Conservation (phyloP, 2,329 filamentous ascomycete species). For the Colletotrichum musicola region DNA sequence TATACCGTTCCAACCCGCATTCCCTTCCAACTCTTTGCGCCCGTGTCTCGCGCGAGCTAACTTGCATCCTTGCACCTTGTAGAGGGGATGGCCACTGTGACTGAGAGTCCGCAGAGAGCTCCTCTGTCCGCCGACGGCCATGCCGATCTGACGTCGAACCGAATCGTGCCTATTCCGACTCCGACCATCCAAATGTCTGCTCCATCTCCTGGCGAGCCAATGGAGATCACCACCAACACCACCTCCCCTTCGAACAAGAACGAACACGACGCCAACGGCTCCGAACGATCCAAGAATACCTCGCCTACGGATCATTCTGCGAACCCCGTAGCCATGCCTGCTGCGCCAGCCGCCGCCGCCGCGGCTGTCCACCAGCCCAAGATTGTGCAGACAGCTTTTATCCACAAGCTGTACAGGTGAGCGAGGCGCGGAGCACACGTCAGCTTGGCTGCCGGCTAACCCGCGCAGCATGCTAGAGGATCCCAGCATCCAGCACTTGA, state of each 20-base stretch:
- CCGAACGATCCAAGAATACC: slow-evolving; percentile 52
- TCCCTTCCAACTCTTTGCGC: slow-evolving; percentile 27
- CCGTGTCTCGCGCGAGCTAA: slow-evolving; percentile 40
- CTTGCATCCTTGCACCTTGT: slow-evolving; percentile 39
- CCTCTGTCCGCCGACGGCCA: slow-evolving; percentile 54
- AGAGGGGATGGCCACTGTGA: slow-evolving; percentile 67
- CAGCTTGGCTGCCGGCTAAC: background rate
- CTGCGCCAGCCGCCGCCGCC: slow-evolving; percentile 68
- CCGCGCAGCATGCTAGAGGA: slow-evolving; percentile 91
- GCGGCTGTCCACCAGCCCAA: slow-evolving; percentile 92
- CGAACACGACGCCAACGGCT: slow-evolving; percentile 45
- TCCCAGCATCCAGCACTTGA: slow-evolving; percentile 90
- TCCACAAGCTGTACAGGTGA: slow-evolving; percentile 99
- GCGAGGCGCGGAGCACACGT: slow-evolving; percentile 44
- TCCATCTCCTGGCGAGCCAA: slow-evolving; percentile 69
- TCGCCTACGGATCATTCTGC: slow-evolving; percentile 54
- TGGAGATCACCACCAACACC: slow-evolving; percentile 69
- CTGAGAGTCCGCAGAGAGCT: slow-evolving; percentile 63
- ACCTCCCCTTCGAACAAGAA: slow-evolving; percentile 33
- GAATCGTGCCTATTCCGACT: slow-evolving; percentile 65
- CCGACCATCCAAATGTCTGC: slow-evolving; percentile 70
- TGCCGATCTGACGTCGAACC: slow-evolving; percentile 62
- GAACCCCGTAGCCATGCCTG: slow-evolving; percentile 60
- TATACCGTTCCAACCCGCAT: slow-evolving; percentile 22
- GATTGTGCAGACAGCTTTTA: slow-evolving; percentile 98